Evolutionary conservation across 1,284 basidiomycete genomes (phyloP).

Genomic region (Ustilago tritici): DNA sequence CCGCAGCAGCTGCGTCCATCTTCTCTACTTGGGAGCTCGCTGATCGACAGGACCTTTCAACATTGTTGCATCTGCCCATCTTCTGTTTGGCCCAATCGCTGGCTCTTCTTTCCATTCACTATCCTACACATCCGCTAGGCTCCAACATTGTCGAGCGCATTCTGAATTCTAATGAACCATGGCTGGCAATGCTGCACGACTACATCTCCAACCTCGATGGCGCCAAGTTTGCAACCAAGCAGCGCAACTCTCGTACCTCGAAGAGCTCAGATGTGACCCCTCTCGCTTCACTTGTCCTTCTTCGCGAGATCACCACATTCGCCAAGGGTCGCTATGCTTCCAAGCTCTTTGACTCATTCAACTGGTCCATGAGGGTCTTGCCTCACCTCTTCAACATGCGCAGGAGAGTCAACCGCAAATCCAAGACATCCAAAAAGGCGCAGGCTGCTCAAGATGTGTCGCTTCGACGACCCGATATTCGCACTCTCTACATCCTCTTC

Average conservation of each 20-base stretch:
- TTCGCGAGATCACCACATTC: slow-evolving; percentile 56
- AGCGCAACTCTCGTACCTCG: slow-evolving; percentile 22
- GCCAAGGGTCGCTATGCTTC: slow-evolving; percentile 53
- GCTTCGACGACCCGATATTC: slow-evolving; percentile 59
- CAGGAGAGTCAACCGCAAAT: slow-evolving; percentile 33
- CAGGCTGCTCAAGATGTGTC: slow-evolving; percentile 40
- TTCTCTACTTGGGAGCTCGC: slow-evolving; percentile 51
- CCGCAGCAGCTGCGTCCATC: slow-evolving; percentile 35
- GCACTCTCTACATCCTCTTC: slow-evolving; percentile 65
- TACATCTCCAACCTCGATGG: slow-evolving; percentile 49
- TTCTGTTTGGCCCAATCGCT: slow-evolving; percentile 63
- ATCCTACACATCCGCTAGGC: slow-evolving; percentile 59
- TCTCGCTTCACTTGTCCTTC: slow-evolving; percentile 51
- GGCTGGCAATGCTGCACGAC: slow-evolving; percentile 49
- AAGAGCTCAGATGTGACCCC: slow-evolving; percentile 46
- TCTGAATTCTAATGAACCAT: slow-evolving; percentile 50
- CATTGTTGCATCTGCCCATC: slow-evolving; percentile 54
- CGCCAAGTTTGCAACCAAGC: slow-evolving; percentile 34
- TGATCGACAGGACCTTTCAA: slow-evolving; percentile 40
- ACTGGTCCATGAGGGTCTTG: slow-evolving; percentile 58
- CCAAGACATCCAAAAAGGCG: slow-evolving; percentile 33
- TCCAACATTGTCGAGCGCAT: slow-evolving; percentile 54
- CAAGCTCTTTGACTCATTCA: slow-evolving; percentile 60
- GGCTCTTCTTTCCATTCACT: slow-evolving; percentile 58
- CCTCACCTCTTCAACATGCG: slow-evolving; percentile 59